Base-by-base conservation (phyloP, 495 filamentous ascomycete genomes). In the Hypoxylon subgilvum region DNA sequence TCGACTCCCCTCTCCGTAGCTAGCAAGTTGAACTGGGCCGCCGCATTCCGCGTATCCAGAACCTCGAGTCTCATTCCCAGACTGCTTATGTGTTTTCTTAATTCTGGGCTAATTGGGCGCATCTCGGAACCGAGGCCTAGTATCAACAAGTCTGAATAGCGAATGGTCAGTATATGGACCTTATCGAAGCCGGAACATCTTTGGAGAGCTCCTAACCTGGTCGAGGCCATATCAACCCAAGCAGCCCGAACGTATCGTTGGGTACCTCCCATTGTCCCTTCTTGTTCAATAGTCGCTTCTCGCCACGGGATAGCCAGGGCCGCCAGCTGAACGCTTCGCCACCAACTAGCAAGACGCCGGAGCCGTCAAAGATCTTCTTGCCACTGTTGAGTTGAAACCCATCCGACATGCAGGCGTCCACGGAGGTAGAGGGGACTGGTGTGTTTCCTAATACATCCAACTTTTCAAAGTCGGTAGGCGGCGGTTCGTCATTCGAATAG, bases 21-120 rank as follows among this genome's bases (percentile, higher is more conserved):
- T 39, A 96, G 74, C 61, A 96, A 62, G 69, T 96, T 96, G 66
- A 89, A 96, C 76, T 92, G 91, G 47, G 91, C 87, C 13, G 92
- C 92, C 16, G 94, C 94, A 76, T 97, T 97, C 52, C 91, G 78
- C 28, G 94, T 99, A 77, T 97, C 94, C 70, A 90, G 82, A 9
- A 97, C 81, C 65, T 99, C 94, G 21, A 97, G 76, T 54, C 90
- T 80, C 52, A 99, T 87, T 0, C 94, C 94, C 49, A 97, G 59
- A 17, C 81, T 81, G 63, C 85, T 88, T 48, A 99, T 85, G 57
- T 82, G 76, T 53, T 78, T 76, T 61, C 88, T 83, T 42, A 88
- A 88, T 56, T 84, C 79, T 1, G 90, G 88, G n/a, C 88, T 86
- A 5, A 97, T 65, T 2, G 92, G 90, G 40, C 84, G 72, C 28